Base-by-base conservation (phyloP, 2,329 filamentous ascomycete species). In the Sclerotinia glacialis region DNA sequence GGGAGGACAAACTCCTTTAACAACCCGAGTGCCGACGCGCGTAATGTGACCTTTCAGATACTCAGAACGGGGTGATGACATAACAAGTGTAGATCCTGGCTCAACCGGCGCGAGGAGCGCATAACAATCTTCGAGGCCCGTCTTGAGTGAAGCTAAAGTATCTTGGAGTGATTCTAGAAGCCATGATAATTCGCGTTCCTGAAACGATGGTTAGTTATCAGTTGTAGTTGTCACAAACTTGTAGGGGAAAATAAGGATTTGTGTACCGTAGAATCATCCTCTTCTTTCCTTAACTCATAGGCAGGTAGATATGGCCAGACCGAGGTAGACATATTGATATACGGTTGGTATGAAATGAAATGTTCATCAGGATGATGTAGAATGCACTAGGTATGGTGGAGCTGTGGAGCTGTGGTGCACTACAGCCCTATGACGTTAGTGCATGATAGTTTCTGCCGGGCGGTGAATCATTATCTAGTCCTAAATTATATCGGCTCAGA, bases 31-130 rank as follows among this genome's bases (percentile, higher is more conserved):
- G 49, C 95, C 95, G 46, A 96, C 87, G 64, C 95, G 87, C 1
- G 94, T 98, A 68, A 98, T 86, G 73, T 92, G 91, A 23, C 95
- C 95, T 78, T 99, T 99, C 69, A 98, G 88, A 71, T 86, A 87
- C 80, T 99, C 95, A 65, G 92, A 94, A 66, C 93, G 86, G 66
- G 90, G 85, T 18, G 93, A 96, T 69, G 91, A 95, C 71, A 99
- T 84, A 40, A 95, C 93, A 37, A 99, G 86, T 0, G 94, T 99
- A 73, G 89, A 93, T 11, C 93, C 93, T 0, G 89, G 88, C 75
- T 96, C 92, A 70, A 89, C 85, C 1, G 94, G 93, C 9, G 92
- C 90, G 40, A 99, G 86, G 31, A 98, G 85, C 23, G 89, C 87
- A 72, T 93, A 92, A 79, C 93, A 97, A 79, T 97, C 68, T 52